Base-by-base conservation (phyloP, 805 yeast genomes). In the Pichia pseudocactophila region DNA sequence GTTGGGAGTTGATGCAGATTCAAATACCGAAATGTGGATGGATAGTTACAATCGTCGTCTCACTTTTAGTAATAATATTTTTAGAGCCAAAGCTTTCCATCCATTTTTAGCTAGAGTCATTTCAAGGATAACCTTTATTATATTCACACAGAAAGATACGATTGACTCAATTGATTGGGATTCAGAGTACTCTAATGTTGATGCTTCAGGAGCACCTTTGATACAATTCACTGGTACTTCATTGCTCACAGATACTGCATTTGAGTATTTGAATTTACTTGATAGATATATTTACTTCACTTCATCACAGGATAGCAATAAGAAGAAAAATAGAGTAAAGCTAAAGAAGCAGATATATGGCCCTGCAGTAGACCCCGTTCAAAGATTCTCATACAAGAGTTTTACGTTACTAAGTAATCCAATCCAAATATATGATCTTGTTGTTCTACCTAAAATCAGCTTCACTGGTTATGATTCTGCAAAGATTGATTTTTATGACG, bases 141-240 rank as follows among this genome's bases (percentile, higher is more conserved):
- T 54, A 16, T 54, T 50, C 42, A 49, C 59, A 6, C 59, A 61
- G 46, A 50, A 48, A 43, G 53, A 55, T 6, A 37, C 44, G 25
- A 56, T 61, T 36, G 42, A 42, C 41, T 49, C 53, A 30, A 50
- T 54, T 4, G 52, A 59, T 40, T 59, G 64, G 64, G 50, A 56
- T 15, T 43, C 46, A 4, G 55, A 56, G 7, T 59, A 50, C 37
- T 42, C 53, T 32, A 51, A 54, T 22, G 41, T 54, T 17, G 64
- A 59, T 45, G 58, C 61, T 4, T 57, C 58, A 28, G 62, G 63
- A 13, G 55, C 55, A 32, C 61, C 63, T 2, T 39, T 58, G 34
- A 46, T 58, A 32, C 63, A 59, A 46, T 59, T 57, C 34, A 59
- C 64, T 1, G 64, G 64, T 13, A 52, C 57, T 26, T 53, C 58